A percentile compares a stretch with the other conserved stretches of the same genome.
Conservation (phyloP, 306 rosid species). For the Vicia villosa region DNA sequence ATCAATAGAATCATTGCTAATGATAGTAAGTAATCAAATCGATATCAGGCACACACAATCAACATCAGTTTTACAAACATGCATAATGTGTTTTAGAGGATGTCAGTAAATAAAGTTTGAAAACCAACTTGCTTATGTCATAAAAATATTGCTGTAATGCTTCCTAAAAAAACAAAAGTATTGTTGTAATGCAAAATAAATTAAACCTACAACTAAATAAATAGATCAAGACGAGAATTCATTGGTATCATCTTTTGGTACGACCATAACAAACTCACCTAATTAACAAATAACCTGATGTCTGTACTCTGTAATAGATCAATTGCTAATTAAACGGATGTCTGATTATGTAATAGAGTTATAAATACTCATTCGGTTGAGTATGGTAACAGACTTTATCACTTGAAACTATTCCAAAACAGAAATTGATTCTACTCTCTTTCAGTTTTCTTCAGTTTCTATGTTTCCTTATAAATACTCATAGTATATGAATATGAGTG, state of each 20-base stretch:
- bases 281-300: too few species aligned
- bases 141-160: slow-evolving; percentile 6
- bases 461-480: too few species aligned
- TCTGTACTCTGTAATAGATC: too few species aligned
- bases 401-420: too few species aligned
- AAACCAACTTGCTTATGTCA: slow-evolving; percentile 22
- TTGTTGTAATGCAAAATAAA: background rate
- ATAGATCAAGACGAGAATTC: slow-evolving; percentile 7
- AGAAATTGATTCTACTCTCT: too few species aligned
- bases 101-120: background rate
- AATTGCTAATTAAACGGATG: too few species aligned
- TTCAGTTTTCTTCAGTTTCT: too few species aligned
- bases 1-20: background rate
- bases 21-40: slow-evolving; percentile 10
- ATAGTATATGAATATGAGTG: too few species aligned
- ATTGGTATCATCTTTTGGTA: background rate
- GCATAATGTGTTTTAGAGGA: background rate
- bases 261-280: too few species aligned
- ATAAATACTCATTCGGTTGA: too few species aligned
- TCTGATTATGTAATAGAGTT: too few species aligned
- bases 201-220: background rate
- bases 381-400: too few species aligned
- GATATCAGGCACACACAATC: background rate
- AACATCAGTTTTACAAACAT: slow-evolving; percentile 10
- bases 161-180: background rate